phyloP scores from a whole-genome alignment of 164 flowering plant species.

The Euptelea pleiosperma region DNA sequence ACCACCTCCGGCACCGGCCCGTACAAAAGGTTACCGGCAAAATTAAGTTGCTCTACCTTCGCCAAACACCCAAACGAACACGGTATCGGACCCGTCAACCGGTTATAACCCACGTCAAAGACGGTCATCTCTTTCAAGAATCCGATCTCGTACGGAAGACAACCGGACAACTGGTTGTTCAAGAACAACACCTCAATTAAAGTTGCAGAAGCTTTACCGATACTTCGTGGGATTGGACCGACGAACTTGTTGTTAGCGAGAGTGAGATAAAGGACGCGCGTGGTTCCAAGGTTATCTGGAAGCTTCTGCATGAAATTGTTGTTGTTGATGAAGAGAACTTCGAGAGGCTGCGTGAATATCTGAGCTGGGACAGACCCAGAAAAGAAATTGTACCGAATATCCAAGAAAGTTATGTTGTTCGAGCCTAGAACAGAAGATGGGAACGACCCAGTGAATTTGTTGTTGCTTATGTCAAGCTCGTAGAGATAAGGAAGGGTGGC shows the following conservation, averaged over 20 bases:
- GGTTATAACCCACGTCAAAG: slow-evolving; percentile 44
- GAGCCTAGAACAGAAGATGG: slow-evolving; percentile 22
- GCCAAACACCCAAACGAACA: slow-evolving; percentile 40
- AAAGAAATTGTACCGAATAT: slow-evolving; percentile 37
- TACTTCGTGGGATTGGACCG: slow-evolving; percentile 41
- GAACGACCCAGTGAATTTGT: slow-evolving; percentile 30
- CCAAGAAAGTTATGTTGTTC: slow-evolving; percentile 28
- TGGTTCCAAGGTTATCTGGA: slow-evolving; percentile 35
- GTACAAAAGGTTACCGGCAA: slow-evolving; percentile 40
- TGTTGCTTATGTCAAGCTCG: slow-evolving; percentile 49
- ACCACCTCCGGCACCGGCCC: slow-evolving; percentile 50
- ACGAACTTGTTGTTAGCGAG: slow-evolving; percentile 47
- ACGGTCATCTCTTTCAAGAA: slow-evolving; percentile 26
- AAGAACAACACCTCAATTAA: slow-evolving; percentile 46
- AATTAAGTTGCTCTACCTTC: slow-evolving; percentile 33
- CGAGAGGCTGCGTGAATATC: slow-evolving; percentile 24
- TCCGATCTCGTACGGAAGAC: slow-evolving; percentile 61
- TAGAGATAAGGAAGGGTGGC: slow-evolving; percentile 26
- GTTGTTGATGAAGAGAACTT: slow-evolving; percentile 50
- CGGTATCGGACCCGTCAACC: slow-evolving; percentile 53
- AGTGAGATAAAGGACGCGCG: slow-evolving; percentile 30
- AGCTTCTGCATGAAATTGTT: slow-evolving; percentile 33
- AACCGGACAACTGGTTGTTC: slow-evolving; percentile 44
- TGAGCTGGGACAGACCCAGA: slow-evolving; percentile 33
- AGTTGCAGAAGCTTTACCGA: slow-evolving; percentile 24